A percentile compares a stretch with the other conserved stretches of the same genome.
These are phyloP conservation scores for Pyrrhoderma lamaoense DNA, from an alignment of 1,284 basidiomycete species.

Conservation along the genomic window DNA sequence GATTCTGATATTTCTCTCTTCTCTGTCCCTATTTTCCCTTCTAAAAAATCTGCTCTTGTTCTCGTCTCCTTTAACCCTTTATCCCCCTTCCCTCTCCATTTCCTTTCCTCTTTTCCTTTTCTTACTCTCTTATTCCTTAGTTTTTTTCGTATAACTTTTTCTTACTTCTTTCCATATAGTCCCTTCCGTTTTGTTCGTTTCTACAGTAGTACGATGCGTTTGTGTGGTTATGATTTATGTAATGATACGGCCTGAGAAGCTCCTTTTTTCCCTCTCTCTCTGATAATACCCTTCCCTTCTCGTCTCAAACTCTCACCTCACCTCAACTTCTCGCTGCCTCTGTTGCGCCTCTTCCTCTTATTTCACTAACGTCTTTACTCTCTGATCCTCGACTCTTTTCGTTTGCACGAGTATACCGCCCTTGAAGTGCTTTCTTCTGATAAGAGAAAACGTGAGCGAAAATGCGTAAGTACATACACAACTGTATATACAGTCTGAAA, in stretches of 20 bases:
- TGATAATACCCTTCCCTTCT: background rate
- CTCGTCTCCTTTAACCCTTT: background rate
- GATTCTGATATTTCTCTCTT: background rate
- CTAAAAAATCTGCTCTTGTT: background rate
- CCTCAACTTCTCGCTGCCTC: background rate
- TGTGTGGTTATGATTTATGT: constrained; percentile 14
- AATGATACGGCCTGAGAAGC: constrained; percentile 14
- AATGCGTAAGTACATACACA: too few species aligned
- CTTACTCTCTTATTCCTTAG: constrained; percentile 1
- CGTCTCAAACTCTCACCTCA: background rate
- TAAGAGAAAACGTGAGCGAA: too few species aligned
- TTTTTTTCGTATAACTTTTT: too few species aligned
- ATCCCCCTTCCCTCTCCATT: background rate
- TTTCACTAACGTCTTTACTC: too few species aligned
- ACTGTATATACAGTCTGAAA: too few species aligned
- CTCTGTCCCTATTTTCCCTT: background rate
- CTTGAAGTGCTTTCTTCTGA: too few species aligned
- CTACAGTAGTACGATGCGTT: background rate
- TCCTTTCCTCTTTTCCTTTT: constrained; percentile 3
- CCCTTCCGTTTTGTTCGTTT: background rate
- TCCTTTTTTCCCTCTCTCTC: background rate
- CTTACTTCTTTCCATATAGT: constrained; percentile 10
- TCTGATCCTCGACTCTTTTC: too few species aligned
- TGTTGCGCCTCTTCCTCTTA: too few species aligned
- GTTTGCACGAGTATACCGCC: too few species aligned